These are phyloP conservation scores for Pseudogymnoascus sp. DNA, from an alignment of 2,329 filamentous ascomycete species.

Conservation along the genomic window DNA sequence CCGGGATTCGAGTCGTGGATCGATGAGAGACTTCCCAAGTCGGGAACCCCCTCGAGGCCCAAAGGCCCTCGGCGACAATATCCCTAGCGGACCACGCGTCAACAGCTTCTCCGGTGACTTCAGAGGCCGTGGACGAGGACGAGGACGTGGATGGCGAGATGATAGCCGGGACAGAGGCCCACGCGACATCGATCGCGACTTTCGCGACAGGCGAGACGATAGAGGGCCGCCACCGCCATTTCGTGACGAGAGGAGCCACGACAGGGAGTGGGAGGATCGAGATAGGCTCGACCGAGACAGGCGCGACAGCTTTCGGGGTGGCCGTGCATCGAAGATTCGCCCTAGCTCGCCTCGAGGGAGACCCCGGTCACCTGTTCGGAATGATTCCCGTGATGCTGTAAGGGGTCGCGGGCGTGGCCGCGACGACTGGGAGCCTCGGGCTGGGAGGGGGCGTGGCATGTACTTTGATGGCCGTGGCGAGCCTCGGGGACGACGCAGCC, in stretches of 20 bases:
- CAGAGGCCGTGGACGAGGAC: slow-evolving; percentile 47
- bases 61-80: slow-evolving; percentile 57
- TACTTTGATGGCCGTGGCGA: slow-evolving; percentile 50
- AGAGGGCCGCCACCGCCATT: slow-evolving; percentile 40
- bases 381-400: slow-evolving; percentile 53
- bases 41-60: slow-evolving; percentile 75
- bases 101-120: slow-evolving; percentile 59
- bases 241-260: slow-evolving; percentile 51
- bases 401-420: slow-evolving; percentile 46
- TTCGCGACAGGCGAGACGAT: slow-evolving; percentile 45
- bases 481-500: slow-evolving; percentile 20
- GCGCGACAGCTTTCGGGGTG: slow-evolving; percentile 32
- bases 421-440: slow-evolving; percentile 40
- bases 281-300: slow-evolving; percentile 43
- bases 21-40: slow-evolving; percentile 32
- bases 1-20: slow-evolving; percentile 36
- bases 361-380: slow-evolving; percentile 54
- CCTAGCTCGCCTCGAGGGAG: slow-evolving; percentile 52
- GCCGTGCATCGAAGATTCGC: slow-evolving; percentile 37
- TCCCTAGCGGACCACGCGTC: slow-evolving; percentile 59
- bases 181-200: slow-evolving; percentile 35
- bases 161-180: slow-evolving; percentile 55
- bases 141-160: slow-evolving; percentile 46
- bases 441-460: slow-evolving; percentile 40
- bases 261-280: slow-evolving; percentile 41